phyloP scores from a whole-genome alignment of 2,329 filamentous ascomycete genomes.

The Calonectria ilicicola region DNA sequence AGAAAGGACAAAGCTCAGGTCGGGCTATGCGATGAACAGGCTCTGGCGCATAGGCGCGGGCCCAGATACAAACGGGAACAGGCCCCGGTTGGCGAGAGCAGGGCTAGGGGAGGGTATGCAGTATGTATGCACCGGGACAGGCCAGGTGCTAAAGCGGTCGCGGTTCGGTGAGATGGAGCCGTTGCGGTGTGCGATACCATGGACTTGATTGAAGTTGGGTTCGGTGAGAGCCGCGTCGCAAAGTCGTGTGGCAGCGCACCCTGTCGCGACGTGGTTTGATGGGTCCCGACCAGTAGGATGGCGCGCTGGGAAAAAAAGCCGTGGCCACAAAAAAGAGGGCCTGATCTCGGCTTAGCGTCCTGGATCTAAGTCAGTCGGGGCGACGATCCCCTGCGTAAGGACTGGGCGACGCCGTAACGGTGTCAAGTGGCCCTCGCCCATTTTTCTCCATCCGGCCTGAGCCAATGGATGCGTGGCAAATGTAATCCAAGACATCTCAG shows the following conservation, averaged over 20 bases:
- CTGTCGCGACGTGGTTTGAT: slow-evolving; percentile 21
- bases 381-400: slow-evolving; percentile 38
- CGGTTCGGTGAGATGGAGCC: slow-evolving; percentile 4
- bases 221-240: slow-evolving; percentile 5
- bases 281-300: neutral
- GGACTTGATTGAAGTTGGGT: neutral
- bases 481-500: slow-evolving; percentile 45
- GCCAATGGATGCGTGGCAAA: slow-evolving; percentile 39
- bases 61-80: neutral
- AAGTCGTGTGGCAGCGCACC: slow-evolving; percentile 1
- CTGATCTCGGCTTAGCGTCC: slow-evolving; percentile 43
- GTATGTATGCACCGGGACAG: slow-evolving; percentile 4
- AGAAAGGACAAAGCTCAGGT: neutral
- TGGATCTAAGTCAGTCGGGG: slow-evolving; percentile 40
- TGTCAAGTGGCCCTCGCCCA: slow-evolving; percentile 33
- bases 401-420: slow-evolving; percentile 31
- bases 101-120: neutral
- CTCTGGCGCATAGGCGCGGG: neutral
- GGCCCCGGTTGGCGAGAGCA: neutral
- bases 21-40: neutral
- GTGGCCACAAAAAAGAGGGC: slow-evolving; percentile 35
- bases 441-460: slow-evolving; percentile 35
- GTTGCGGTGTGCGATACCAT: neutral
- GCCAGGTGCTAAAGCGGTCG: neutral
- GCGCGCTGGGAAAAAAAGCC: neutral